Evolutionary conservation across 179 eudicot genomes (phyloP), one percentile per base, ranked within the genome.

Genomic region (Heliamphora pulchella): DNA sequence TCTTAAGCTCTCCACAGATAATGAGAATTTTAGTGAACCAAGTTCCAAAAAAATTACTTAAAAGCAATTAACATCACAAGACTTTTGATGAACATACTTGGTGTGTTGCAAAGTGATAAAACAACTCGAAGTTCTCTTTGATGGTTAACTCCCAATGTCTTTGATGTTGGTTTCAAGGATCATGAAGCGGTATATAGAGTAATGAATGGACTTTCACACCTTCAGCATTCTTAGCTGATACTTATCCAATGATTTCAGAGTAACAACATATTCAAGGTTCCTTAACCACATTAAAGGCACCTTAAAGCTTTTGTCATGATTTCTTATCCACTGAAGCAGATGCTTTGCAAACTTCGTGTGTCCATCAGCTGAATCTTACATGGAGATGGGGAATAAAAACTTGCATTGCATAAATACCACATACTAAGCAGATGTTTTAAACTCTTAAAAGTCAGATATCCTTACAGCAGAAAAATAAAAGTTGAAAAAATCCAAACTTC

Each of bases 401-500:
- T 71, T 78, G 77, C 51, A 77, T 82, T 74, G 74, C 22, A 39
- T 44, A 58, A 76, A 70, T 68, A 81, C 80, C 71, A 71, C 48
- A 46, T 18, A 69, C 62, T 17, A 76, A 80, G 75, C 3, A 57
- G 51, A 74, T 69, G 69, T 53, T 20, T 76, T 31, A 61, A 81
- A 71, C 73, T 71, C 75, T 54, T 53, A 62, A 71, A 77, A 77
- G 71, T 77, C 63, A 69, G 5, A 41, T 47, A 59, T 73, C 78
- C 81, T 61, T 82, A 78, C 84, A 82, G 69, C 77, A 77, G 77
- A 54, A 77, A 47, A 41, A 46, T 66, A 81, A 71, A 72, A 73
- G 67, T 61, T 70, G 75, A 67, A 51, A 76, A 10, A 58, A 70
- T 77, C 80, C 83, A 70, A 77, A 59, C 80, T 80, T 51, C 20